phyloP scores from a whole-genome alignment of 352 stramenopile species.

The Pythium aphanidermatum region DNA sequence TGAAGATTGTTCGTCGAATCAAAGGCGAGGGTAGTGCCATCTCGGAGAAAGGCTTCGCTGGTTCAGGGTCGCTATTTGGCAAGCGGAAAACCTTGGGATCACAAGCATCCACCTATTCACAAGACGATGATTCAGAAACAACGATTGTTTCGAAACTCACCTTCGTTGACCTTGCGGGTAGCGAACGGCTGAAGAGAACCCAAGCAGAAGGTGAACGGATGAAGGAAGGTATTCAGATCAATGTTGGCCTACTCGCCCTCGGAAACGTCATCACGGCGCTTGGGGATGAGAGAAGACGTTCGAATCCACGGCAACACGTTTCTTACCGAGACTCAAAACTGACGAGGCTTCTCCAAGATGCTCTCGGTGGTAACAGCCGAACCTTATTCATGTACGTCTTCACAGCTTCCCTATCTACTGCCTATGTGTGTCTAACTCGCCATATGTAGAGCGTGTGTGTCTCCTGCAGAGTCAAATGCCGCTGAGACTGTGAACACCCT shows the following conservation, averaged over 20 bases:
- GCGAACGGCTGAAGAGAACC: conserved; percentile 83
- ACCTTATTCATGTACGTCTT: conserved; percentile 80
- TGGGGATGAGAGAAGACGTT: conserved; percentile 53
- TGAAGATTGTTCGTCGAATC: conserved; percentile 71
- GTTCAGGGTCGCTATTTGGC: conserved; percentile 4
- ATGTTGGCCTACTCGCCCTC: conserved; percentile 74
- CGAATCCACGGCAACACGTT: conserved; percentile 49
- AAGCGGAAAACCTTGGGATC: conserved; percentile 8
- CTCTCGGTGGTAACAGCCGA: conserved; percentile 82
- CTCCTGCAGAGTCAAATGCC: conserved; percentile 56
- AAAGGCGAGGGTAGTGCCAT: conserved; percentile 12
- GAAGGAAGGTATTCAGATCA: conserved; percentile 89
- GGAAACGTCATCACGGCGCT: conserved; percentile 87
- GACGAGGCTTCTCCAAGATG: conserved; percentile 76
- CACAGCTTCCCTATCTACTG: too few species aligned
- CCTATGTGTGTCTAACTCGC: neutral
- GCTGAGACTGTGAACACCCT: conserved; percentile 81
- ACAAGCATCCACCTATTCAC: conserved; percentile 1
- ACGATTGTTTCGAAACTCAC: conserved; percentile 76
- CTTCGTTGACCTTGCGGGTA: conserved; percentile 84
- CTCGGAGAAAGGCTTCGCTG: neutral
- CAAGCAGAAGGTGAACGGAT: conserved; percentile 76
- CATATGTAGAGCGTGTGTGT: conserved; percentile 78
- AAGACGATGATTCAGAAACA: conserved; percentile 25
- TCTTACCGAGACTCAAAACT: conserved; percentile 82